Percentiles rank a stretch among this genome's conserved stretches.
Conservation (phyloP, 306 rosid genomes). For the Lathyrus sativus region DNA sequence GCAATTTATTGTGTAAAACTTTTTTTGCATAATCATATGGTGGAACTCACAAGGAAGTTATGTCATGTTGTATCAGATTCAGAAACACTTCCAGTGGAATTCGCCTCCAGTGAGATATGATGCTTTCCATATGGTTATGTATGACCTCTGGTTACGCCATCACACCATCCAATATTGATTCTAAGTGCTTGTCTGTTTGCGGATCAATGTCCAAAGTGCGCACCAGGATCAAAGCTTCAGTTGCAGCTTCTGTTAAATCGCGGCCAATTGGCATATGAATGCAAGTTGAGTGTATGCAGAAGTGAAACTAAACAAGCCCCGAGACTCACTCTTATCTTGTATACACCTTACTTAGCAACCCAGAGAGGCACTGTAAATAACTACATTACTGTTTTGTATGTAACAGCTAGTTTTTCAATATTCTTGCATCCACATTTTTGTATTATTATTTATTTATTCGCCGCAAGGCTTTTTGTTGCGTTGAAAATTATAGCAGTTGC, state of each 20-base stretch:
- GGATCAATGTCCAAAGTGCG: not conserved
- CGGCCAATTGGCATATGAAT: not conserved
- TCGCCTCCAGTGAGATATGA: constrained; percentile 75
- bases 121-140: constrained; percentile 96
- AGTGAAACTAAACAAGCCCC: not conserved
- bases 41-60: constrained; percentile 37
- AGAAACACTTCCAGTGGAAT: constrained; percentile 94
- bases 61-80: constrained; percentile 60
- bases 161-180: constrained; percentile 75
- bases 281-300: not conserved
- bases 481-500: not conserved
- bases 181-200: not conserved
- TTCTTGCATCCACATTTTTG: constrained; percentile 25
- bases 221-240: not conserved
- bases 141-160: constrained; percentile 92
- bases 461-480: not conserved
- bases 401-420: constrained; percentile 32
- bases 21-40: not conserved
- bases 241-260: not conserved
- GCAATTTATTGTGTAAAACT: too few species aligned
- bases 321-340: constrained; percentile 39
- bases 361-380: constrained; percentile 56
- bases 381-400: constrained; percentile 33
- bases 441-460: not conserved
- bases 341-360: constrained; percentile 47